Evolutionary conservation across 441 rosid genomes (phyloP), one percentile per base, ranked within the genome.

Genomic region (Bruguiera hainesii): DNA sequence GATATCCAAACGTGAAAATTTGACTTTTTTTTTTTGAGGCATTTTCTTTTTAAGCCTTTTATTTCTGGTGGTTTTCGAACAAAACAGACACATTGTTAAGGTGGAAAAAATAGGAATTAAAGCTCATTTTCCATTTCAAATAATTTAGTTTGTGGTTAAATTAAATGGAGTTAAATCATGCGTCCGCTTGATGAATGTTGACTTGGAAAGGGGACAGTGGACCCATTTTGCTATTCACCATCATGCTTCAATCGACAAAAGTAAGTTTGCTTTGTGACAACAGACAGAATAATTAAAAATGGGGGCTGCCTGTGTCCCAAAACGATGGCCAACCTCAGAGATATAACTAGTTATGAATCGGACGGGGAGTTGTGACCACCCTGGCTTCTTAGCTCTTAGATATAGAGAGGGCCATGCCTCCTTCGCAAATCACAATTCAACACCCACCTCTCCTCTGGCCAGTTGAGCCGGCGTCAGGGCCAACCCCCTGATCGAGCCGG

Each of bases 261-360:
- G 16, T 16, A 11, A 58, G 6, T 60, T 59, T 71, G 71, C 75
- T 46, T 16, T 65, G 59, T 65, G 59, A 67, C 20, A 21, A 67
- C 72, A 61, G 79, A 80, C 77, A 70, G 46, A 10, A 66, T 72
- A 71, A 76, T 65, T 71, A 74, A 65, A 26, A 29, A 42, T 53
- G 78, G 76, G 73, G 61, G 50, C 56, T 56, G 51, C 70, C 21
- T 76, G 73, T 60, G 39, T 18, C 70, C 75, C 75, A 20, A 67
- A 63, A 29, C 69, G 56, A 53, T 29, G 72, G 64, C 76, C 71
- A 71, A 26, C 60, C 63, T 64, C 51, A 19, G 25, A 23, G 25
- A 46, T 33, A 31, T 3, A 59, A 60, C 31, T 33, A 63, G 39
- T 55, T 30, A 61, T 42, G 60, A 42, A 46, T 23, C 11, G 28